phyloP scores from a whole-genome alignment of 176 grass and related monocot species.

The Raddia distichophylla region DNA sequence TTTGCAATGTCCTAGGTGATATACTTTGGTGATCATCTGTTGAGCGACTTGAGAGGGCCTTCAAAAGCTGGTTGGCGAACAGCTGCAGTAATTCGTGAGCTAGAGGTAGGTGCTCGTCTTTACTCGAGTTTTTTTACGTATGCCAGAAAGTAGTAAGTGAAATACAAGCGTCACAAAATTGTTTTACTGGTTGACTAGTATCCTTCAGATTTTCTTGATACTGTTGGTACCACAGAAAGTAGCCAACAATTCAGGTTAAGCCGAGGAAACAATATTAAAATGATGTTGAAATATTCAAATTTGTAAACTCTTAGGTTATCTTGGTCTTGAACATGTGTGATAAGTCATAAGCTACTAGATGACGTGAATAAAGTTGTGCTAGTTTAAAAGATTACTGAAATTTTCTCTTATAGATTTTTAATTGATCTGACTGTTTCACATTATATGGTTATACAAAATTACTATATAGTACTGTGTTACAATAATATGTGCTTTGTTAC shows the following conservation, averaged over 20 bases:
- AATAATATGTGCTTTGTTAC: slow-evolving; percentile 34
- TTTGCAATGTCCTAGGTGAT: slow-evolving; percentile 74
- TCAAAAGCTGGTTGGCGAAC: slow-evolving; percentile 99
- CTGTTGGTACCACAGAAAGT: slow-evolving; percentile 17
- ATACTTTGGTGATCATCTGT: slow-evolving; percentile 98
- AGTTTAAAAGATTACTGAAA: background rate
- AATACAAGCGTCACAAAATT: background rate
- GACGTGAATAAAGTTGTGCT: slow-evolving; percentile 10
- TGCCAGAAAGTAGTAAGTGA: background rate
- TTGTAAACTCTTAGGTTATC: background rate
- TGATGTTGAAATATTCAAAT: slow-evolving; percentile 19
- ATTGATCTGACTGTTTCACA: background rate
- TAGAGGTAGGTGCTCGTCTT: slow-evolving; percentile 61
- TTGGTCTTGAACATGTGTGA: slow-evolving; percentile 6
- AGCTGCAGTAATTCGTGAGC: slow-evolving; percentile 93
- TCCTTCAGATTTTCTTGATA: slow-evolving; percentile 4
- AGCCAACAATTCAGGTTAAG: background rate
- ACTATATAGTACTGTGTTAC: slow-evolving; percentile 18
- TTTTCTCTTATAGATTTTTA: slow-evolving; percentile 6
- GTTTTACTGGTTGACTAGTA: slow-evolving; percentile 25
- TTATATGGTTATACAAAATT: background rate
- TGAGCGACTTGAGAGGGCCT: slow-evolving; percentile 95
- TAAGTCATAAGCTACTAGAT: slow-evolving; percentile 10
- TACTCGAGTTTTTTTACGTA: slow-evolving; percentile 11
- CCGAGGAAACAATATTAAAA: slow-evolving; percentile 1